Evolutionary conservation across 352 stramenopile species (phyloP).

Genomic region (Aphanomyces euteiches): DNA sequence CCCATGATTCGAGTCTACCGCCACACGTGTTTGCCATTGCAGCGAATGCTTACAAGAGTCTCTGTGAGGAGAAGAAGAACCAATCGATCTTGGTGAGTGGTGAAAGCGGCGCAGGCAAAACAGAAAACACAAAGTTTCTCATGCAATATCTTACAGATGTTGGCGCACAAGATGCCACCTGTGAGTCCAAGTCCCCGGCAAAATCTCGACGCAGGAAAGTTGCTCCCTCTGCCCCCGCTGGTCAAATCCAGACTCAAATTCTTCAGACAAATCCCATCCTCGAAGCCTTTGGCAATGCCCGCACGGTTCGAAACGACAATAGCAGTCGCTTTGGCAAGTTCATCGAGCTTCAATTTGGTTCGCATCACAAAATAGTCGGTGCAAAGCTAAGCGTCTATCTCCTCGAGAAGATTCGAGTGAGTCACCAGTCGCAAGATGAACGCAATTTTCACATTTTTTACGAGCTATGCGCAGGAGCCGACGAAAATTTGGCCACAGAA

Average conservation of each 20-base stretch:
- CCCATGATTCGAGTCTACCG: slow-evolving; percentile 36
- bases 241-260: slow-evolving; percentile 81
- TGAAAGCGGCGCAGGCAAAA: slow-evolving; percentile 93
- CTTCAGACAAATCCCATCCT: slow-evolving; percentile 96
- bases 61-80: slow-evolving; percentile 62
- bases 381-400: slow-evolving; percentile 95
- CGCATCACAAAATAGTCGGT: slow-evolving; percentile 67
- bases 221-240: slow-evolving; percentile 40
- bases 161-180: slow-evolving; percentile 30
- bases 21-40: slow-evolving; percentile 91
- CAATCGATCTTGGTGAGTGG: slow-evolving; percentile 93
- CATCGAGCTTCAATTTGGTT: slow-evolving; percentile 91
- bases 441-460: slow-evolving; percentile 97
- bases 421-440: slow-evolving; percentile 90
- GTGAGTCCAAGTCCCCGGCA: background rate
- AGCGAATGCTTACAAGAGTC: slow-evolving; percentile 71
- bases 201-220: slow-evolving; percentile 11
- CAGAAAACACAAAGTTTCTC: slow-evolving; percentile 95
- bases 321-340: slow-evolving; percentile 95
- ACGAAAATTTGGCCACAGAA: slow-evolving; percentile 52
- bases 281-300: slow-evolving; percentile 96
- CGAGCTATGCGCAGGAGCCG: slow-evolving; percentile 84
- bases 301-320: slow-evolving; percentile 97
- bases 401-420: slow-evolving; percentile 95
- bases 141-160: slow-evolving; percentile 95